Base-by-base conservation (phyloP, 2,329 filamentous ascomycete species). In the Aspergillus clavatus region DNA sequence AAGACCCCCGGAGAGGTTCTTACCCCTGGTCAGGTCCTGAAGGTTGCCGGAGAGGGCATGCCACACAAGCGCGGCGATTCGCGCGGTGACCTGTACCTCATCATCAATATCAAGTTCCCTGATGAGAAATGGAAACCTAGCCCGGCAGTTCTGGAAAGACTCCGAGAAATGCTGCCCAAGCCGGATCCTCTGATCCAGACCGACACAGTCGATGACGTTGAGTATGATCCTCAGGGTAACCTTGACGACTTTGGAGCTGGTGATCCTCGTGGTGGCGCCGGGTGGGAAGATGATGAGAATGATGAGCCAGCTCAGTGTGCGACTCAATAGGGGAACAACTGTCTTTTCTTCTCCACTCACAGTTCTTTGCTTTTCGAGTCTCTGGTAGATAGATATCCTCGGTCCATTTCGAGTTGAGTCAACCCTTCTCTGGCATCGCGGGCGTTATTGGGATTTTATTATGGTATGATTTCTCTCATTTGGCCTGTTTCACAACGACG, bases 21-120 rank as follows among this genome's bases (percentile, higher is more conserved):
- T 27, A 81, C 83, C 21, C 90, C 93, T 0, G 85, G 83, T 21
- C 87, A 98, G 63, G 80, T 91, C 6, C 77, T 98, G 57, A 95
- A 89, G 73, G 75, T 98, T 1, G 69, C 77, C 2, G 89, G 89
- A 21, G 93, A 98, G 72, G 93, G 93, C 48, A 98, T 98, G 93
- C 93, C 93, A 2, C 69, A 84, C 57, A 96, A 96, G 77, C 83
- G 84, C 46, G 87, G 84, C 52, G 93, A 98, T 29, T 62, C 73
- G 4, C 89, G 82, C 63, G 93, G 93, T 35, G 89, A 97, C 61
- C 73, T 98, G 14, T 98, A 91, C 69, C 76, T 98, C 33, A 73
- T 86, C 28, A 84, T 96, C 53, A 84, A 93, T 58, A 79, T 98
- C 51, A 80, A 88, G 43, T 97, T 97, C 73, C 93, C 93, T 2